phyloP scores from a whole-genome alignment of 257 asterid genomes.

The Haberlea rhodopensis region DNA sequence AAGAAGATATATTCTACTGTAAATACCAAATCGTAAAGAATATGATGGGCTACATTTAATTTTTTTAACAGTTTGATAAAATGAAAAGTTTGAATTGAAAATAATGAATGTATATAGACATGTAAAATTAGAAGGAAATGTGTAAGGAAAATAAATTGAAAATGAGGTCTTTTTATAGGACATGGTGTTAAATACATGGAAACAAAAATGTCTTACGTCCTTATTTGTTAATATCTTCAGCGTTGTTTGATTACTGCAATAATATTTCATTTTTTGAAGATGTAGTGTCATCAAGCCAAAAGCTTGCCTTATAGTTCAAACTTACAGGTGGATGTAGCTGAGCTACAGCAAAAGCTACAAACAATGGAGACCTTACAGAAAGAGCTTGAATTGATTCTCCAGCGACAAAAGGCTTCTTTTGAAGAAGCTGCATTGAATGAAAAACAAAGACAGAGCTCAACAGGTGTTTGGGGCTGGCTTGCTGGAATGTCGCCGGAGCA shows the following conservation, averaged over 20 bases:
- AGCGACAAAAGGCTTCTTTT: constrained; percentile 88
- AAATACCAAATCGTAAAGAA: too few relatives aligned
- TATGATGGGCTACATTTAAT: too few relatives aligned
- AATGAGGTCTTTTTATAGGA: too few relatives aligned
- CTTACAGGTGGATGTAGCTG: constrained; percentile 90
- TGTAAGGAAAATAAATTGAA: too few relatives aligned
- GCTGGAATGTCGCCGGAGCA: constrained; percentile 72
- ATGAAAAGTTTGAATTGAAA: too few relatives aligned
- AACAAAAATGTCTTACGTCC: neutral
- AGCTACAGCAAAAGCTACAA: constrained; percentile 87
- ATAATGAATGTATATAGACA: too few relatives aligned
- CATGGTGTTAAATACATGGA: too few relatives aligned
- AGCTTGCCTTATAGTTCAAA: constrained; percentile 16
- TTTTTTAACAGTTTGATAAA: too few relatives aligned
- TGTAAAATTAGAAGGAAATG: too few relatives aligned
- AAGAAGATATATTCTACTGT: too few relatives aligned
- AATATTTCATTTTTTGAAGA: too few relatives aligned
- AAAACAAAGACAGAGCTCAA: constrained; percentile 65
- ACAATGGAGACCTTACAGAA: constrained; percentile 71
- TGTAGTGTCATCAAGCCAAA: too few relatives aligned
- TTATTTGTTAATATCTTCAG: neutral
- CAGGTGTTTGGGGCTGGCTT: constrained; percentile 98
- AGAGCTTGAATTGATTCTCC: constrained; percentile 85
- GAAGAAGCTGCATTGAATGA: constrained; percentile 81
- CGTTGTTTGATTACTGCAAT: neutral